A percentile compares a stretch with the other conserved stretches of the same genome.
phyloP scores from a whole-genome alignment of 2,329 filamentous ascomycete species.

The Lizonia empirigonia region DNA sequence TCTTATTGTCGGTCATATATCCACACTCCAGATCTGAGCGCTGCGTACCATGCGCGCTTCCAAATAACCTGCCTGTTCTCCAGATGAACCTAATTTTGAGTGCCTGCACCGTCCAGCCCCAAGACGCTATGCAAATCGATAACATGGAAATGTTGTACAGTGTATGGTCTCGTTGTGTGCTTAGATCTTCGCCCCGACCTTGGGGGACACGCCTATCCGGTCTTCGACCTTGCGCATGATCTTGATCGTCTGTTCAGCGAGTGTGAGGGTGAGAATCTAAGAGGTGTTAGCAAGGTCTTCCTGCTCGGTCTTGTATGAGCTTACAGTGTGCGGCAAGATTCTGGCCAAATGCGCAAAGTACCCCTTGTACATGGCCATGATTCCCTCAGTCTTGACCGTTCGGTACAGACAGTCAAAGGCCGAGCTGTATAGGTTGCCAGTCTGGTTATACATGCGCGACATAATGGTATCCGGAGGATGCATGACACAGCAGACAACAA shows the following conservation, averaged over 20 bases:
- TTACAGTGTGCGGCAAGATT: constrained; percentile 87
- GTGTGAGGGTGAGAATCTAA: constrained; percentile 81
- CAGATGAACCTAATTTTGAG: not conserved
- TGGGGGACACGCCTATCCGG: constrained; percentile 55
- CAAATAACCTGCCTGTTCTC: not conserved
- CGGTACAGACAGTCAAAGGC: constrained; percentile 91
- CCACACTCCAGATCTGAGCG: not conserved
- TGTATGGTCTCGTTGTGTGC: not conserved
- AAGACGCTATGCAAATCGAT: constrained; percentile 7
- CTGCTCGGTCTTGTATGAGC: constrained; percentile 23
- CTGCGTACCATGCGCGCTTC: not conserved
- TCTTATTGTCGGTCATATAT: not conserved
- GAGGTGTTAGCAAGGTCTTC: constrained; percentile 24
- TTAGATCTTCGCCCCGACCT: constrained; percentile 55
- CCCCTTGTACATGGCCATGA: constrained; percentile 96
- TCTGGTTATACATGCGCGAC: constrained; percentile 98
- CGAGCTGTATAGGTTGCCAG: constrained; percentile 92
- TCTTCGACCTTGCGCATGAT: constrained; percentile 80
- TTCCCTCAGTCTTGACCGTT: constrained; percentile 87
- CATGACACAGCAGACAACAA: constrained; percentile 98
- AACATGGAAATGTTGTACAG: constrained; percentile 5
- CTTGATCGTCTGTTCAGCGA: constrained; percentile 98
- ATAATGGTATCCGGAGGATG: constrained; percentile 99
- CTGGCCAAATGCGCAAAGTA: constrained; percentile 93
- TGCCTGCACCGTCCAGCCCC: not conserved